A percentile compares a stretch with the other conserved stretches of the same genome.
These are phyloP conservation scores for Globisporangium splendens DNA, from an alignment of 352 stramenopile genomes.

Conservation along the genomic window DNA sequence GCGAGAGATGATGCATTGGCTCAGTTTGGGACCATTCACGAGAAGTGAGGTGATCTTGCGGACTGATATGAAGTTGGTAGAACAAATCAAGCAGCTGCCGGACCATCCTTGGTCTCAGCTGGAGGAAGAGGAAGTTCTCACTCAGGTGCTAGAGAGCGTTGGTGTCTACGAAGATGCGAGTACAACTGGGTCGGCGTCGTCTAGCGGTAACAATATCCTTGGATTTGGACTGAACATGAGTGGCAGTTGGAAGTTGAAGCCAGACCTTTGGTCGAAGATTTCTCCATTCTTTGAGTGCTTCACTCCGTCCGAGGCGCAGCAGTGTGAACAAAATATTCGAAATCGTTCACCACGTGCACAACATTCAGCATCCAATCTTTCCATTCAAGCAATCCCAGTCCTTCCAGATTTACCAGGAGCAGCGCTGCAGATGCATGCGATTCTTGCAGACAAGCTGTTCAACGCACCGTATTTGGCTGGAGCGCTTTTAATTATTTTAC, in stretches of 20 bases:
- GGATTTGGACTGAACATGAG: slow-evolving; percentile 71
- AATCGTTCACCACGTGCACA: slow-evolving; percentile 26
- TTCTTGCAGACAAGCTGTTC: slow-evolving; percentile 40
- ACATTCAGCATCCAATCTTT: neutral
- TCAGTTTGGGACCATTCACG: slow-evolving; percentile 62
- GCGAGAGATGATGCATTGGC: slow-evolving; percentile 76
- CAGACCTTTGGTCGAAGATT: slow-evolving; percentile 46
- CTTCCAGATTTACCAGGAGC: slow-evolving; percentile 16
- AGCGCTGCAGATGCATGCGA: slow-evolving; percentile 25
- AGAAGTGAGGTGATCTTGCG: slow-evolving; percentile 64
- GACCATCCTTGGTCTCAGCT: slow-evolving; percentile 47
- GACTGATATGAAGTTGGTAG: slow-evolving; percentile 69
- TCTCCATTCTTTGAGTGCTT: slow-evolving; percentile 77
- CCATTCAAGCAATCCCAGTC: slow-evolving; percentile 24
- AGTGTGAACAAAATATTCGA: slow-evolving; percentile 71
- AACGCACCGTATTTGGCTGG: slow-evolving; percentile 44
- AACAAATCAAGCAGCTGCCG: slow-evolving; percentile 63
- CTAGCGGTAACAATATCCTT: slow-evolving; percentile 20
- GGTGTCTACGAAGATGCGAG: slow-evolving; percentile 56
- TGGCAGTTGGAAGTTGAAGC: slow-evolving; percentile 58
- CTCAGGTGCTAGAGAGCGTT: slow-evolving; percentile 55
- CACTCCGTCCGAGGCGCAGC: slow-evolving; percentile 63
- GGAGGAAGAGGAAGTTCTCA: slow-evolving; percentile 80
- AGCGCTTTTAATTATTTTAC: slow-evolving; percentile 39
- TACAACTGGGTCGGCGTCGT: neutral